These are phyloP conservation scores for Cenchrus purpureus DNA, from an alignment of 176 grass and related monocot species.

Conservation along the genomic window DNA sequence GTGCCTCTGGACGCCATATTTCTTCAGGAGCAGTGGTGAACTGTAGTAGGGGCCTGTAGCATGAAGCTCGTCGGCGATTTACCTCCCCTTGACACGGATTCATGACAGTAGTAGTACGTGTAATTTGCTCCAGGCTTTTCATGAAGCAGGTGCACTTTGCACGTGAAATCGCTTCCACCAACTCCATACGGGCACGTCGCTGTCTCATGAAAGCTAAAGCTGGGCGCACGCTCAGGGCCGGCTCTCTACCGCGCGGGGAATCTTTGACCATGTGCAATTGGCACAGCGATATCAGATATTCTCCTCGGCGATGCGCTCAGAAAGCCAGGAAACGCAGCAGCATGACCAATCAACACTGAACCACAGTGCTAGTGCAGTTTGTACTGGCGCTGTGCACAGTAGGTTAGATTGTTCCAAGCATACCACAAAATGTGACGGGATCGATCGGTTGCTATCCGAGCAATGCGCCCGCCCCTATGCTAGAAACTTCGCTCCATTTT, in stretches of 20 bases:
- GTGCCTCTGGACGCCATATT: background rate
- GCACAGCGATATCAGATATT: constrained; percentile 26
- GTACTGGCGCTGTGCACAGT: too few species aligned
- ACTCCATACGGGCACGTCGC: constrained; percentile 28
- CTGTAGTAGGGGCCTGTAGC: too few species aligned
- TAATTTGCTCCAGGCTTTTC: too few species aligned
- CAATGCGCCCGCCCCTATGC: too few species aligned
- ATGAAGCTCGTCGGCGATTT: background rate
- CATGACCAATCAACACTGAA: background rate
- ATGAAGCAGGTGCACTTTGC: background rate
- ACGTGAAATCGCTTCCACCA: constrained; percentile 39
- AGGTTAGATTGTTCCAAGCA: too few species aligned
- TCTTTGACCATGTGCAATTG: constrained; percentile 54
- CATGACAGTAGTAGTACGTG: background rate
- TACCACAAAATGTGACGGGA: too few species aligned
- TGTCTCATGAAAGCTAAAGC: constrained; percentile 44
- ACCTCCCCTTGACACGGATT: background rate
- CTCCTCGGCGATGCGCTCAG: constrained; percentile 29
- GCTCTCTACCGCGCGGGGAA: constrained; percentile 3
- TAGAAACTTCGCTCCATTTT: too few species aligned
- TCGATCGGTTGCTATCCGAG: too few species aligned
- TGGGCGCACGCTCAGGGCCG: background rate
- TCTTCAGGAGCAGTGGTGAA: background rate
- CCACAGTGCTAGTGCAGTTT: background rate
- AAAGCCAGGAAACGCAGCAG: constrained; percentile 17